Conservation (phyloP, 148 eudicot species). For the Simmondsia chinensis region DNA sequence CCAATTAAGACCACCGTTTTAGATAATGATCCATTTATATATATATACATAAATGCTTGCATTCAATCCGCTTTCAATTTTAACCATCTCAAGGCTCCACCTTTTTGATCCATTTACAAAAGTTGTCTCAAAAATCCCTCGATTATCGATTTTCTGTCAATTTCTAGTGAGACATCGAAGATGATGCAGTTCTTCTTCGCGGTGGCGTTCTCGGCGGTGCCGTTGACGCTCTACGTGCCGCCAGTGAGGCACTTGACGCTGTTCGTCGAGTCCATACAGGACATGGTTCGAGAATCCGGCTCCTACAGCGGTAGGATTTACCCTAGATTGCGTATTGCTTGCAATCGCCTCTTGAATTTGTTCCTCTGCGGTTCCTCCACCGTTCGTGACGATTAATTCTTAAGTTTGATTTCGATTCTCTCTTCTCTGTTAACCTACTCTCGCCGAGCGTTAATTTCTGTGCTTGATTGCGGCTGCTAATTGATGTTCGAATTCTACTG, state of each 20-base stretch:
- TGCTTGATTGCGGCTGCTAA: no score
- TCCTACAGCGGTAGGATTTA: slow-evolving; percentile 10
- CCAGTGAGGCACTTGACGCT: slow-evolving; percentile 26
- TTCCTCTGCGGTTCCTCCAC: not conserved
- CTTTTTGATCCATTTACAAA: not conserved
- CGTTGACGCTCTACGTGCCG: slow-evolving; percentile 29
- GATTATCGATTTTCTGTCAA: not conserved
- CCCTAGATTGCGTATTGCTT: slow-evolving; percentile 15
- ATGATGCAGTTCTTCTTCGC: slow-evolving; percentile 26
- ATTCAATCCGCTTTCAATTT: no score
- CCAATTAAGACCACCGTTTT: no score
- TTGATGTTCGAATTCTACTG: no score
- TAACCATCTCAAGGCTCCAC: no score
- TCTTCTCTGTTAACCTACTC: no score
- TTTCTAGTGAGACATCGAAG: not conserved
- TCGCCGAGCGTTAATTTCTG: no score
- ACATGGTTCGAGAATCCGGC: slow-evolving; percentile 8
- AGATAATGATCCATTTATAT: no score
- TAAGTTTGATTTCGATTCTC: not conserved
- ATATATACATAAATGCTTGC: no score
- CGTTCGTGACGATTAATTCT: not conserved
- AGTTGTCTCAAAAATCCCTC: not conserved
- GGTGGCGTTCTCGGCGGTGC: slow-evolving; percentile 39
- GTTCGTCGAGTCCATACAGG: slow-evolving; percentile 22
- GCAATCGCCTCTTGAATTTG: slow-evolving; percentile 7